These are phyloP conservation scores for Elsinoe perseae DNA, from an alignment of 2,329 filamentous ascomycete genomes.

Conservation along the genomic window DNA sequence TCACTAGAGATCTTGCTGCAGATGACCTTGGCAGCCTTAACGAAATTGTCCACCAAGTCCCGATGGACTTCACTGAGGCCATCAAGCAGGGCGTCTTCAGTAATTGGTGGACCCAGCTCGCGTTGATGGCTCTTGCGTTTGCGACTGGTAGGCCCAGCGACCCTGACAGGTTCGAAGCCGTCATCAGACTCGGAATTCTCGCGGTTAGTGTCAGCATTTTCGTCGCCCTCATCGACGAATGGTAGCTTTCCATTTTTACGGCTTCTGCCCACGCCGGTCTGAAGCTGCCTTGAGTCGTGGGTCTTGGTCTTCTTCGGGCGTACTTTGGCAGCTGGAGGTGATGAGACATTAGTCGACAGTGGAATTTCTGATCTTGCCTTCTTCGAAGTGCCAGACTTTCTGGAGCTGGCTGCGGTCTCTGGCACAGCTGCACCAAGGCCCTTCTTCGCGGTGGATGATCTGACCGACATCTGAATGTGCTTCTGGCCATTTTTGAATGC, in stretches of 20 bases:
- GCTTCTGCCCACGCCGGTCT: conserved; percentile 26
- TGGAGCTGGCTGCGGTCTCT: conserved; percentile 24
- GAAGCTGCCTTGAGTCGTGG: conserved; percentile 31
- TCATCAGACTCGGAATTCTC: conserved; percentile 33
- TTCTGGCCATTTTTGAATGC: conserved; percentile 41
- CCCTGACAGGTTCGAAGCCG: conserved; percentile 40
- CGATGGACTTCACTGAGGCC: conserved; percentile 53
- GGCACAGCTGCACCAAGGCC: conserved; percentile 21
- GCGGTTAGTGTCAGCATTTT: conserved; percentile 34
- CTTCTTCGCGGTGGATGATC: conserved; percentile 39
- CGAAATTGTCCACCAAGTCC: conserved; percentile 57
- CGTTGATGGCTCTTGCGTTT: conserved; percentile 33
- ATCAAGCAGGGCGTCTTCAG: conserved; percentile 47
- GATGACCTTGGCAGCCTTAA: conserved; percentile 51
- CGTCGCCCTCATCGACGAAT: conserved; percentile 36
- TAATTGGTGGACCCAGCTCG: conserved; percentile 51
- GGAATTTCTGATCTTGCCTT: conserved; percentile 41
- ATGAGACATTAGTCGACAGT: conserved; percentile 60
- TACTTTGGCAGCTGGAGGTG: conserved; percentile 41
- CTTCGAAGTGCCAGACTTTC: conserved; percentile 28
- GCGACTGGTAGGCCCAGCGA: conserved; percentile 23
- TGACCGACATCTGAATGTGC: conserved; percentile 47
- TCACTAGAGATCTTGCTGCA: conserved; percentile 56
- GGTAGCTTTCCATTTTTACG: conserved; percentile 23
- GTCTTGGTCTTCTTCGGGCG: conserved; percentile 26